Evolutionary conservation across 768 basidiomycete genomes (phyloP), one percentile per base, ranked within the genome.

Genomic region (Boletus eberwhitei): DNA sequence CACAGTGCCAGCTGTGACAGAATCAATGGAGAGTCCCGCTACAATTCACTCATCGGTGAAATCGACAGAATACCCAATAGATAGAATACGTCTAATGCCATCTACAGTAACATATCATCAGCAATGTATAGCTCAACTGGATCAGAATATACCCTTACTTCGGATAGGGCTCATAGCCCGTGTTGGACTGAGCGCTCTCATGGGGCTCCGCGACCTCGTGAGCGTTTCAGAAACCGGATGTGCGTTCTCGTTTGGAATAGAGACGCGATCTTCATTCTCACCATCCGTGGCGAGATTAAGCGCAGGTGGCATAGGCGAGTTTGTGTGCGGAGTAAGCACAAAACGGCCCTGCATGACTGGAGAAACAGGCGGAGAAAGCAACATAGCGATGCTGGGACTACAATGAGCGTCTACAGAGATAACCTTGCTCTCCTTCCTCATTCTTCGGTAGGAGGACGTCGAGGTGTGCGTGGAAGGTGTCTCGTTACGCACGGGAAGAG

Each of bases 101-200:
- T 66, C 69, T 71, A 39, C 17, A 48, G 34, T 11, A 49, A 53
- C 5, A 39, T 17, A 26, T 46, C 50, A 32, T 67, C 21, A 63
- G 49, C 14, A 44, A 40, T 11, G 41, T 21, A 11, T 2, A 32
- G 38, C 17, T n/a, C n/a, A 13, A 31, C 31, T 12, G 6, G 13
- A 40, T 50, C n/a, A 34, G 12, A 59, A 36, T 44, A 34, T 21
- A 16, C 14, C 17, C 59, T 60, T 53, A 60, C 60, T 36, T 52
- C 59, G 59, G 35, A 60, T 54, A 37, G 54, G 59, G 48, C 68
- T 68, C 58, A 62, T 58, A 51, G 73, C 71, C 50, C 69, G 64
- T 3, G 68, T 55, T 45, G 74, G 74, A 62, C 73, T 72, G 39
- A 69, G 52, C 16, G 64, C 59, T 50, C 69, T 68, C 2, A 45